Base-by-base conservation (phyloP, 148 eudicot genomes). In the Polygonum aviculare region DNA sequence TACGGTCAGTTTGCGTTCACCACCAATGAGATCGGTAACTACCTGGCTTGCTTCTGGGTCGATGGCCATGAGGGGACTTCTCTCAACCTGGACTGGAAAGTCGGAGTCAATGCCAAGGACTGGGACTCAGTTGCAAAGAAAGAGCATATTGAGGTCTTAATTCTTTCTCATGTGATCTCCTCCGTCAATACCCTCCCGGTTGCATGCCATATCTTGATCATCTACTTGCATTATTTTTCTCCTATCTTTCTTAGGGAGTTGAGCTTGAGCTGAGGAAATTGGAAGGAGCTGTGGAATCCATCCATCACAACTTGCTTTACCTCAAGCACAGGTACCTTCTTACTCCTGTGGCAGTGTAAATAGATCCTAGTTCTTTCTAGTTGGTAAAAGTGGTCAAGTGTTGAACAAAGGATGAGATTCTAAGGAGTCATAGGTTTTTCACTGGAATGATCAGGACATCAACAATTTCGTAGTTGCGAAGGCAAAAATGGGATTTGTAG, bases 51-150 rank as follows among this genome's bases (percentile, higher is more conserved):
- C 80, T 89, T 91, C 74, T 83, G 87, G 88, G 65, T 87, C 7
- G 93, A 84, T 73, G 85, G 74, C 69, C 85, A 84, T 62, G 71
- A 22, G 44, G 80, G 48, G 15, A 84, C 88, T 18, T 83, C 85
- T 50, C 85, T 91, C 70, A 89, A 83, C 72, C 85, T 91, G 45
- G 96, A 91, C 55, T 91, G 93, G 96, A 87, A 80, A 82, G 83
- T 75, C 22, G 96, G 96, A 26, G 84, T 91, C 59, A 87, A 90
- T 57, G 87, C 96, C 40, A 87, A 91, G 77, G 96, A 91, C 76
- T 89, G 96, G 96, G 93, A 91, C 35, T 80, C 96, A 1, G 91
- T 91, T 82, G 96, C 96, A 4, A 91, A 77, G 74, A 87, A 91
- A 79, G 96, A 91, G 75, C 84, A 91, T 40, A 85, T 91, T 36